Evolutionary conservation across 192 early-diverging fungal genomes (phyloP).

Genomic region (Backusella westeae): DNA sequence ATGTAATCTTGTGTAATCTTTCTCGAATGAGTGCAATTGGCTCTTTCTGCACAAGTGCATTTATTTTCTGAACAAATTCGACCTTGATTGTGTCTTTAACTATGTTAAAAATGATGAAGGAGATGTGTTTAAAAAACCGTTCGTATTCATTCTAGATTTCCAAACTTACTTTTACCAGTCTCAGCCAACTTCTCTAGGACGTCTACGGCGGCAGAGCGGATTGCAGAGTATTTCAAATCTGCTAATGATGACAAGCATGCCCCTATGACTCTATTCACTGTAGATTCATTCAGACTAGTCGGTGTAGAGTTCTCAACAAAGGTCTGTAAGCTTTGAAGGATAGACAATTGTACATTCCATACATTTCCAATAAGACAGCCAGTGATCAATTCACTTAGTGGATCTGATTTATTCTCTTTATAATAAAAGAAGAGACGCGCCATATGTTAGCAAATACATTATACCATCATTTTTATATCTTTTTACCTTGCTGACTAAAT

Average conservation of each 20-base stretch:
- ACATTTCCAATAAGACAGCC: conserved; percentile 60
- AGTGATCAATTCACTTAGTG: conserved; percentile 44
- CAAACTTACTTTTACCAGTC: conserved; percentile 1
- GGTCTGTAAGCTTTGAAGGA: conserved; percentile 63
- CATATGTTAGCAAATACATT: background rate
- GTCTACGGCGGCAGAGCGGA: conserved; percentile 57
- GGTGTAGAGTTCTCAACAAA: conserved; percentile 43
- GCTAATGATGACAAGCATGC: conserved; percentile 46
- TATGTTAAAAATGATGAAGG: no score
- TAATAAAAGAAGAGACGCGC: background rate
- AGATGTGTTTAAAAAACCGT: background rate
- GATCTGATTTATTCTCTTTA: conserved; percentile 18
- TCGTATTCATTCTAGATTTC: background rate
- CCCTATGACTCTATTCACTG: conserved; percentile 34
- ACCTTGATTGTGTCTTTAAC: background rate
- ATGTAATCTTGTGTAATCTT: background rate
- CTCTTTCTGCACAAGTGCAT: background rate
- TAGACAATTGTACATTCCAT: conserved; percentile 81
- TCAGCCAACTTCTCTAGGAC: conserved; percentile 19
- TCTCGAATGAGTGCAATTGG: conserved; percentile 18
- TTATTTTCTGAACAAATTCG: background rate
- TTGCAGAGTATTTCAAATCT: conserved; percentile 65
- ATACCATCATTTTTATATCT: background rate
- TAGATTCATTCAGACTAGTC: conserved; percentile 4
- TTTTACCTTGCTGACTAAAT: conserved; percentile 52